Evolutionary conservation across 495 filamentous ascomycete genomes (phyloP), one percentile per base, ranked within the genome.

Genomic region (Trichocladium antarcticum): DNA sequence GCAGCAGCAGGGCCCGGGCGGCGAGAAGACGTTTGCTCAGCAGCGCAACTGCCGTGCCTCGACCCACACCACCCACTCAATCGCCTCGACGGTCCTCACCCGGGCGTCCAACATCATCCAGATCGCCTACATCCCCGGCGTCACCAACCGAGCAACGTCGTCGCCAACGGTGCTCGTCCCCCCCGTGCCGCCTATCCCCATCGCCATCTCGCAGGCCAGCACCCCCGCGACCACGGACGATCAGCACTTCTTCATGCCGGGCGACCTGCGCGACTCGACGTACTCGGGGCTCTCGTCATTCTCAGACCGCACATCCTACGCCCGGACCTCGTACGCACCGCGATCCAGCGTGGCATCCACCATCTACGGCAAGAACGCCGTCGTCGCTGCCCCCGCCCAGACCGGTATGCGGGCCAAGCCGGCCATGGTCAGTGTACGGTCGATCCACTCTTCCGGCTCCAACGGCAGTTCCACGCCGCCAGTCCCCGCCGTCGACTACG

Each of bases 31-130:
- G 47, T 80, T 81, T 54, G 69, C 75, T 29, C 72, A 75, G 53
- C 72, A 73, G 47, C 70, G 79, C 43, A 81, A 84, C 53, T 74
- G 81, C 43, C 77, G 84, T 50, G 77, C 81, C 21, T 87, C 87
- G 21, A 87, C 89, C 31, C 87, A 94, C 57, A 95, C 90, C 5
- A 83, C 87, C 45, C 77, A 81, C 53, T 96, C 89, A 32, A 87
- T 97, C 58, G 92, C 93, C 14, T 95, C 89, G 9, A 96, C 90
- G 42, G 87, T 96, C 45, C 79, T 95, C 46, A 97, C 92, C 6
- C 83, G 92, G 39, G 92, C 92, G 37, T 96, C 90, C 50, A 97
- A 98, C 69, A 87, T 98, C 62, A 98, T 98, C 52, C 92, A 97
- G 68, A 98, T 98, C 64, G 92, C 93, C 37, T 98, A 96, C 65